A percentile compares a stretch with the other conserved stretches of the same genome.
Evolutionary conservation across 441 rosid species (phyloP).

Genomic region (Populus hybrid): DNA sequence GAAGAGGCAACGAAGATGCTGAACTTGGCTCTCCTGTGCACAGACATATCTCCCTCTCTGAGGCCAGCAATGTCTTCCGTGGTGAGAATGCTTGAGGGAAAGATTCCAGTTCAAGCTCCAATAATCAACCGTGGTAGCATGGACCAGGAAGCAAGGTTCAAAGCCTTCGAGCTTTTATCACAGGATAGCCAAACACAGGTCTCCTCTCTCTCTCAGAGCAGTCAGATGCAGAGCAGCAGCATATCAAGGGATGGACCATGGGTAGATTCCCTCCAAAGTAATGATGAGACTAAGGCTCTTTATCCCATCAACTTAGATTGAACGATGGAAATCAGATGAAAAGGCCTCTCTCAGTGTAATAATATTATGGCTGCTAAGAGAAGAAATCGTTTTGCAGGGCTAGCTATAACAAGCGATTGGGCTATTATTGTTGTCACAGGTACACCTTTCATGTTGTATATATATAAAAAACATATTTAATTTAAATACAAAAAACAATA

Average conservation of each 20-base stretch:
- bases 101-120: slow-evolving; percentile 41
- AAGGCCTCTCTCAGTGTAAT: too few relatives aligned
- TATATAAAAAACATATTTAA: too few relatives aligned
- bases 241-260: slow-evolving; percentile 28
- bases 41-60: slow-evolving; percentile 47
- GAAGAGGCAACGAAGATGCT: slow-evolving; percentile 48
- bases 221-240: slow-evolving; percentile 20
- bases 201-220: slow-evolving; percentile 16
- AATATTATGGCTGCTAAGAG: too few relatives aligned
- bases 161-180: slow-evolving; percentile 36
- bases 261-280: slow-evolving; percentile 25
- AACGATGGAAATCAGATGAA: too few relatives aligned
- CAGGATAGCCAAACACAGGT: slow-evolving; percentile 35
- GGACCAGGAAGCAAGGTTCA: slow-evolving; percentile 39
- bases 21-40: slow-evolving; percentile 50
- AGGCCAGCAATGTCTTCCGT: slow-evolving; percentile 57
- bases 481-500: too few relatives aligned
- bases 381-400: too few relatives aligned
- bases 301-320: too few relatives aligned
- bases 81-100: slow-evolving; percentile 56
- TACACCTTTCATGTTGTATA: too few relatives aligned
- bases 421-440: too few relatives aligned
- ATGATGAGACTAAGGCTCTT: not conserved
- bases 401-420: too few relatives aligned
- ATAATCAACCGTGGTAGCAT: slow-evolving; percentile 35